phyloP scores from a whole-genome alignment of 441 rosid genomes.

The Corymbia calophylla region DNA sequence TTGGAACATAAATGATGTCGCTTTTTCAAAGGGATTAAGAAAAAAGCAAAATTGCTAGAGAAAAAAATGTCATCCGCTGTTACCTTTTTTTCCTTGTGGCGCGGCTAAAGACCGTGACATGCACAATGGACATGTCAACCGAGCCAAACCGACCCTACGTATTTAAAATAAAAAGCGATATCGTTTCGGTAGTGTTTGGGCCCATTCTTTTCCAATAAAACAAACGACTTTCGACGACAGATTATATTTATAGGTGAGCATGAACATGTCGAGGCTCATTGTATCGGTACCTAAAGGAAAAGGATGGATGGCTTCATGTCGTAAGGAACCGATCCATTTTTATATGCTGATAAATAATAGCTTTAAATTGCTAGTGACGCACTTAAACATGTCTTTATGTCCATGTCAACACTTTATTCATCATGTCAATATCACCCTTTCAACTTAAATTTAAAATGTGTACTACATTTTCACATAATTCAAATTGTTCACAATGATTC shows the following conservation, averaged over 20 bases:
- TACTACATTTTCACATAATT: neutral
- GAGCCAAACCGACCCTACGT: too few relatives aligned
- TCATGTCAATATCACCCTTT: neutral
- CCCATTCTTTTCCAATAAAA: neutral
- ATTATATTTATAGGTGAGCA: neutral
- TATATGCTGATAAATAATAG: neutral
- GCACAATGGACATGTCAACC: too few relatives aligned
- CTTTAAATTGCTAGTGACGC: accelerated
- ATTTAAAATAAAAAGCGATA: too few relatives aligned
- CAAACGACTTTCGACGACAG: neutral
- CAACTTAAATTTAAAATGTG: neutral
- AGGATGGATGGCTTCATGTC: neutral
- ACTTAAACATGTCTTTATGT: neutral
- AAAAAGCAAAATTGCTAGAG: too few relatives aligned
- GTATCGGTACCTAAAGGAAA: neutral
- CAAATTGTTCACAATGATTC: neutral
- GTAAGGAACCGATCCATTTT: neutral
- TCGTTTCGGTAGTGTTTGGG: neutral
- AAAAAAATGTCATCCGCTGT: too few relatives aligned
- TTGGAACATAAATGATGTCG: too few relatives aligned
- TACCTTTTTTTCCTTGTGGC: too few relatives aligned
- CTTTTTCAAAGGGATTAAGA: too few relatives aligned
- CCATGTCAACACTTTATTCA: neutral
- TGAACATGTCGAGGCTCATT: neutral
- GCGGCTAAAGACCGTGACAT: too few relatives aligned